Percentiles rank a stretch among this genome's conserved stretches.
These are phyloP conservation scores for Apostasia ramifera DNA, from an alignment of 106 monocot genomes.

Conservation along the genomic window DNA sequence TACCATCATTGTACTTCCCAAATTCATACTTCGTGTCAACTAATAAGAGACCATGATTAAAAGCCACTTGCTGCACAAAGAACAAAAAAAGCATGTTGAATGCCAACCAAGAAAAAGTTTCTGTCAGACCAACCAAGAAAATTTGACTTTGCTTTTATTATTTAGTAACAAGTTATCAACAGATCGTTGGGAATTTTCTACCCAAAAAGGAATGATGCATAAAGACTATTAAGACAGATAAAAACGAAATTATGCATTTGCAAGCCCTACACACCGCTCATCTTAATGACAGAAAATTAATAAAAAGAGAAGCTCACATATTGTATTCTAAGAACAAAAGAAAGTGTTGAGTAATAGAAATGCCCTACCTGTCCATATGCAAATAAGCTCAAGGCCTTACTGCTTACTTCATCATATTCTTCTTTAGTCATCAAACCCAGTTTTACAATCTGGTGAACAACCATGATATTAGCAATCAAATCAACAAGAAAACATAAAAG, in stretches of 20 bases:
- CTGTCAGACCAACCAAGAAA: too few species aligned
- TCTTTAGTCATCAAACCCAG: conserved; percentile 83
- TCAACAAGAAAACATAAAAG: background rate
- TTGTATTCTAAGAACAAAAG: background rate
- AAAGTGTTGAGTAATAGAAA: background rate
- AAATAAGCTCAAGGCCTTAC: conserved; percentile 80
- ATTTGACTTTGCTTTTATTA: too few species aligned
- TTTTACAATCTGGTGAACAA: conserved; percentile 57
- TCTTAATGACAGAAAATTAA: too few species aligned
- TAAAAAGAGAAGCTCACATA: too few species aligned
- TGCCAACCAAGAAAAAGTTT: too few species aligned
- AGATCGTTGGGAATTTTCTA: too few species aligned
- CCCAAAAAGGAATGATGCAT: too few species aligned
- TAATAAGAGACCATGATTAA: conserved; percentile 76
- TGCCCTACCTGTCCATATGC: conserved; percentile 82
- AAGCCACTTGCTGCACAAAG: conserved; percentile 63
- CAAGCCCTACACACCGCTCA: too few species aligned
- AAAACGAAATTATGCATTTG: too few species aligned
- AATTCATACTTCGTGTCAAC: conserved; percentile 99
- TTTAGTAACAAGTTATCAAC: too few species aligned
- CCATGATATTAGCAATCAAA: background rate
- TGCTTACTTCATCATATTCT: conserved; percentile 85
- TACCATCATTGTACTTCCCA: conserved; percentile 80
- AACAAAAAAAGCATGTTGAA: background rate
- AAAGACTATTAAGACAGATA: too few species aligned